Conservation (phyloP, 805 yeast genomes). For the Saturnispora halmiae region DNA sequence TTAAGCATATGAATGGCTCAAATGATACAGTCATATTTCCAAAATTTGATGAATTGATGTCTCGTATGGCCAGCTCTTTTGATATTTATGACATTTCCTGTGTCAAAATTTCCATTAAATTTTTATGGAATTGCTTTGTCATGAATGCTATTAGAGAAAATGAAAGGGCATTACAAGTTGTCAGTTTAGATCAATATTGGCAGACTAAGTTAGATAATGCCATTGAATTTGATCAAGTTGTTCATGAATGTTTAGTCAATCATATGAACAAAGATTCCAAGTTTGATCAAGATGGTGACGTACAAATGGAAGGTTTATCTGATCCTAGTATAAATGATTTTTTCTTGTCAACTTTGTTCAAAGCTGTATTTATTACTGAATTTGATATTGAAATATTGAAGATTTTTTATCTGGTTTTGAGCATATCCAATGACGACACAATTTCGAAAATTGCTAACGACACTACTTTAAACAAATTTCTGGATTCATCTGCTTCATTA, state of each 20-base stretch:
- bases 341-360: not conserved
- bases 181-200: conserved; percentile 72
- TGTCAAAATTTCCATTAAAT: conserved; percentile 37
- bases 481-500: not conserved
- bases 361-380: not conserved
- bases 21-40: conserved; percentile 44
- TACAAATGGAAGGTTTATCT: conserved; percentile 6
- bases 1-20: conserved; percentile 30
- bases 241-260: conserved; percentile 27
- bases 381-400: conserved; percentile 12
- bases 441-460: not conserved
- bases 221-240: conserved; percentile 48
- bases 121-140: conserved; percentile 49
- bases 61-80: conserved; percentile 25
- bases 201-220: conserved; percentile 58
- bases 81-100: conserved; percentile 9
- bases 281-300: conserved; percentile 16
- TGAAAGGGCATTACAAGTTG: conserved; percentile 34
- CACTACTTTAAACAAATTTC: not conserved
- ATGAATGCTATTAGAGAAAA: conserved; percentile 52
- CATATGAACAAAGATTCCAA: conserved; percentile 13
- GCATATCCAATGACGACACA: conserved; percentile 16
- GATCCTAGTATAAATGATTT: not conserved
- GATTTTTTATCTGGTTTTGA: conserved; percentile 20
- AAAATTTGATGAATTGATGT: conserved; percentile 32